phyloP scores from a whole-genome alignment of 1,284 basidiomycete species.

The Trametes versicolor region DNA sequence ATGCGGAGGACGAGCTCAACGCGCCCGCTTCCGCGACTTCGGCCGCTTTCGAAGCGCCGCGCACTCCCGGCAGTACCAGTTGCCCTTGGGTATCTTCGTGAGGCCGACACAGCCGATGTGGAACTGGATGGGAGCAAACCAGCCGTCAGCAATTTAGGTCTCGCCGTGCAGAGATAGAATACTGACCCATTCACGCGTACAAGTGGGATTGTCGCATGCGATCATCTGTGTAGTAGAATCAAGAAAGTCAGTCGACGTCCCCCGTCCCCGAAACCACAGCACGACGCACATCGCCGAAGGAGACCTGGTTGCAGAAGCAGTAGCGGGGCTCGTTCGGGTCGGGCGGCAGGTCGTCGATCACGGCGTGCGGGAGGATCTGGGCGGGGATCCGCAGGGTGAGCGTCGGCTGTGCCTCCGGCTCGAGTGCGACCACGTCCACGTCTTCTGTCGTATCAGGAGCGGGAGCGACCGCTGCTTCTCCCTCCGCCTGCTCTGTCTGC shows the following conservation, averaged over 20 bases:
- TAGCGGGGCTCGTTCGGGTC: slow-evolving; percentile 69
- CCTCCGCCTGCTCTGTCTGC: slow-evolving; percentile 11
- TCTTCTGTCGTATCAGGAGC: slow-evolving; percentile 9
- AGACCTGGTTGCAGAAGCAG: slow-evolving; percentile 81
- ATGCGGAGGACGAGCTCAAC: neutral
- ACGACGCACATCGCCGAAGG: slow-evolving; percentile 74
- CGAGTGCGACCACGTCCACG: slow-evolving; percentile 5
- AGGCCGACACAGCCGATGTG: slow-evolving; percentile 79
- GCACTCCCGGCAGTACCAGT: slow-evolving; percentile 80
- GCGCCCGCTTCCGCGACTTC: slow-evolving; percentile 20
- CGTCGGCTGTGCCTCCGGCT: slow-evolving; percentile 16
- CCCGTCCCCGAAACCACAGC: slow-evolving; percentile 16
- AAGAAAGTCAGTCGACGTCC: neutral
- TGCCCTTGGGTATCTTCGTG: slow-evolving; percentile 61
- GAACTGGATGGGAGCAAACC: slow-evolving; percentile 56
- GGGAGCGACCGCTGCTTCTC: slow-evolving; percentile 1
- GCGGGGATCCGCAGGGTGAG: slow-evolving; percentile 44
- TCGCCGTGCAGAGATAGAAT: neutral
- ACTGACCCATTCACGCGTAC: slow-evolving; percentile 82
- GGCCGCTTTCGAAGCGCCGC: slow-evolving; percentile 19
- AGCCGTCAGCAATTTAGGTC: neutral
- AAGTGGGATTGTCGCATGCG: slow-evolving; percentile 77
- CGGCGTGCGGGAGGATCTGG: slow-evolving; percentile 25
- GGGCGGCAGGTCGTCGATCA: slow-evolving; percentile 31
- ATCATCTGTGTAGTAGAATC: slow-evolving; percentile 70